These are phyloP conservation scores for Actinidia chinensis DNA, from an alignment of 179 eudicot genomes.

Conservation along the genomic window DNA sequence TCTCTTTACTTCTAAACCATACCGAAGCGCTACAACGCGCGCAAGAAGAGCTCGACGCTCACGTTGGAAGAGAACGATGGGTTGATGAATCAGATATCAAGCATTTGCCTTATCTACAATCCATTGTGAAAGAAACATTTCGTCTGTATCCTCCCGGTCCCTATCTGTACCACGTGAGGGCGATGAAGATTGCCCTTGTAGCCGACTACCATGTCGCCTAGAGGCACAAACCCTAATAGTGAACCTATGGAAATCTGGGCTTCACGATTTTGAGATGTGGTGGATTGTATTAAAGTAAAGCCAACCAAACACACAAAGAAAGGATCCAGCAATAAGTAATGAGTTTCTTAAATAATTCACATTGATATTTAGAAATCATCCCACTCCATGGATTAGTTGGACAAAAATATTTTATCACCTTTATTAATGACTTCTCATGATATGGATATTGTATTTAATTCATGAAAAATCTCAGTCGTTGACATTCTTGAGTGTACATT, in stretches of 20 bases:
- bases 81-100: constrained; percentile 20
- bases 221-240: constrained; percentile 16
- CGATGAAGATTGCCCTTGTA: constrained; percentile 4
- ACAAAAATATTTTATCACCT: too few species aligned
- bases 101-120: background rate
- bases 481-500: too few species aligned
- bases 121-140: constrained; percentile 17
- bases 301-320: too few species aligned
- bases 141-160: constrained; percentile 25
- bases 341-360: too few species aligned
- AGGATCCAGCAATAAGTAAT: too few species aligned
- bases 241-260: constrained; percentile 17
- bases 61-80: constrained; percentile 22
- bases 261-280: too few species aligned
- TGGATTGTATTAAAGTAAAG: background rate
- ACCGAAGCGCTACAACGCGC: background rate
- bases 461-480: too few species aligned
- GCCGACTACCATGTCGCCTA: constrained; percentile 9
- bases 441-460: background rate
- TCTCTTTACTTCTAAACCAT: constrained; percentile 17
- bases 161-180: constrained; percentile 8
- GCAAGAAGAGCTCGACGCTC: constrained; percentile 14
- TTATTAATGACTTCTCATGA: background rate
- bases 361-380: background rate
- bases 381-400: background rate